These are phyloP conservation scores for Anthracocystis setariae DNA, from an alignment of 1,284 basidiomycete genomes.

Conservation along the genomic window DNA sequence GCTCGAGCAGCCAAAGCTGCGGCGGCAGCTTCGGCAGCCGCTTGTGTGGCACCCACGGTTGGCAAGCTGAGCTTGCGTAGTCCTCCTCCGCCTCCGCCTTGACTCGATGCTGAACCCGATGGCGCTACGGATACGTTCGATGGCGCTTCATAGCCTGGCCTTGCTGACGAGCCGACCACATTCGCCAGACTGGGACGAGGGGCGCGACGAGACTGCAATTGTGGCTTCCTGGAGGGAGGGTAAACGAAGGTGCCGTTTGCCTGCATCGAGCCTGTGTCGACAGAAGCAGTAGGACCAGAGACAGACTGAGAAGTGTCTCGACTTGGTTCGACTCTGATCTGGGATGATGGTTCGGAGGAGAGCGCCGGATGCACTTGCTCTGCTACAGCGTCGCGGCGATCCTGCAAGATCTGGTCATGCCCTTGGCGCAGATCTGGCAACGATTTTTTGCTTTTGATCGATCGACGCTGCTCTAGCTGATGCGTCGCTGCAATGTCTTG, in stretches of 20 bases:
- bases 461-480: conserved; percentile 29
- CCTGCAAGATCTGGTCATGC: conserved; percentile 68
- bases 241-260: background rate
- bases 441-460: conserved; percentile 73
- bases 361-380: conserved; percentile 4
- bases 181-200: conserved; percentile 24
- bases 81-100: conserved; percentile 26
- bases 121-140: conserved; percentile 1
- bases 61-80: conserved; percentile 58
- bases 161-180: background rate
- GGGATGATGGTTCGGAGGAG: background rate
- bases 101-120: conserved; percentile 2
- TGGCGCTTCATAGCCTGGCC: conserved; percentile 13
- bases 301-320: background rate
- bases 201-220: conserved; percentile 23
- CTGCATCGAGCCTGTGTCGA: background rate
- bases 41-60: conserved; percentile 56
- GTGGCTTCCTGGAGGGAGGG: conserved; percentile 6
- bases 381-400: conserved; percentile 38
- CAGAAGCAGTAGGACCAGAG: background rate
- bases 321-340: background rate
- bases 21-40: conserved; percentile 57
- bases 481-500: conserved; percentile 34
- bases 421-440: conserved; percentile 82
- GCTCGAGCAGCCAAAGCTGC: conserved; percentile 47